Percentiles rank a stretch among this genome's conserved stretches.
These are phyloP conservation scores for Skeletonema grethae DNA, from an alignment of 108 stramenopile genomes.

Conservation along the genomic window DNA sequence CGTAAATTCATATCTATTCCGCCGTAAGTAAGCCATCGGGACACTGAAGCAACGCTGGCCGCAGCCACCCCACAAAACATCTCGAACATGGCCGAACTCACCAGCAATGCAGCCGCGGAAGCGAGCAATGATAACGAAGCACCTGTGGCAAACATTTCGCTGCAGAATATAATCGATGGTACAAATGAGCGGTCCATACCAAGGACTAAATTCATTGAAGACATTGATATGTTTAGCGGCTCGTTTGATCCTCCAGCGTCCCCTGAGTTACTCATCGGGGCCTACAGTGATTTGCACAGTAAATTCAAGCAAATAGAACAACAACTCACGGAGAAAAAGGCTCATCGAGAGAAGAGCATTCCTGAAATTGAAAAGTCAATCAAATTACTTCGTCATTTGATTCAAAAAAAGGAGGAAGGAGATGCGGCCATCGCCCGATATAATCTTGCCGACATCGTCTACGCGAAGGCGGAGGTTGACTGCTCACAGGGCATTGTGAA, in stretches of 20 bases:
- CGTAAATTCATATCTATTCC: no score
- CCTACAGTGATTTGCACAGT: constrained; percentile 79
- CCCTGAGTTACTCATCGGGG: constrained; percentile 88
- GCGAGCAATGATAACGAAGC: not conserved
- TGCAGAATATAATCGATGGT: constrained; percentile 81
- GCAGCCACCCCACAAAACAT: not conserved
- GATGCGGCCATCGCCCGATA: constrained; percentile 80
- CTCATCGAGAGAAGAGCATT: constrained; percentile 65
- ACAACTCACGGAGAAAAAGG: constrained; percentile 70
- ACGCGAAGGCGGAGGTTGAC: constrained; percentile 93
- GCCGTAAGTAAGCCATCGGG: no score
- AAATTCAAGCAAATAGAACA: constrained; percentile 88
- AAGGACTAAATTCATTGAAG: constrained; percentile 82
- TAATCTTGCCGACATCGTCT: constrained; percentile 95
- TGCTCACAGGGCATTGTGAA: constrained; percentile 87
- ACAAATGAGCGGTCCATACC: constrained; percentile 81
- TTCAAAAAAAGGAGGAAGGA: constrained; percentile 64
- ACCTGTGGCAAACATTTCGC: constrained; percentile 56
- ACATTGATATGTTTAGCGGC: constrained; percentile 78
- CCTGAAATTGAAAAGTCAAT: constrained; percentile 92
- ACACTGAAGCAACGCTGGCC: no score
- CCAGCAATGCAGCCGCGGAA: not conserved
- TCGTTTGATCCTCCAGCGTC: constrained; percentile 80
- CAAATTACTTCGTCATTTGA: constrained; percentile 66
- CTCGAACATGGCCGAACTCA: not conserved